Base-by-base conservation (phyloP, 805 yeast genomes). In the Candida suzukii region DNA sequence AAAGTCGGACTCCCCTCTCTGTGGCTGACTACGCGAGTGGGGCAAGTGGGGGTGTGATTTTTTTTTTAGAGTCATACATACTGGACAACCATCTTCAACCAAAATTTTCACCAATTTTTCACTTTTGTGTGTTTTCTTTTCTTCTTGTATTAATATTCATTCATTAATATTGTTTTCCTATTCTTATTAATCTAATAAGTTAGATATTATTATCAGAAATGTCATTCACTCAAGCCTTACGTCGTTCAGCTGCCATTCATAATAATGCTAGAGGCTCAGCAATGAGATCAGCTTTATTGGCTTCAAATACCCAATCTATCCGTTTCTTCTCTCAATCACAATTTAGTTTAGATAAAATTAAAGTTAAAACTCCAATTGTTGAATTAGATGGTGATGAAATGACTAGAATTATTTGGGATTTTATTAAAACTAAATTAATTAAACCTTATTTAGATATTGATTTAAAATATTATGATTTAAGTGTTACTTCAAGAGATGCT, bases 311-410 rank as follows among this genome's bases (percentile, higher is more conserved):
- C 10, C 3, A 21, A 3, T n/a, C 52, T 4, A 34, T 41, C 14
- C 52, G 61, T 46, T 42, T 36, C 12, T 60, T 60, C 45, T 52
- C 60, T 5, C 46, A 43, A 17, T 40, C 67, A 7, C 39, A 57
- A 17, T 35, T 53, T 8, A 37, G 51, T 12, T 49, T 67, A n/a
- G 60, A 61, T 41, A 83, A 83, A 58, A 79, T 84, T 58, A 76
- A 77, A 52, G 90, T 84, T 36, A 73, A 76, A 54, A 75, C 71
- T 41, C 91, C 91, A 36, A 68, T 84, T 46, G 93, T 84, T 42
- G 93, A 84, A 50, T 59, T 84, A 57, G 90, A 83, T 55, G 93
- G 93, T 53, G 93, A 84, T 61, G 93, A 84, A 61, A 83, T 82
- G 91, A 84, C 93, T 48, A 70, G 91, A 61, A 83, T 84, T 56